phyloP scores from a whole-genome alignment of 768 basidiomycete species.

The Steccherinum ochraceum region DNA sequence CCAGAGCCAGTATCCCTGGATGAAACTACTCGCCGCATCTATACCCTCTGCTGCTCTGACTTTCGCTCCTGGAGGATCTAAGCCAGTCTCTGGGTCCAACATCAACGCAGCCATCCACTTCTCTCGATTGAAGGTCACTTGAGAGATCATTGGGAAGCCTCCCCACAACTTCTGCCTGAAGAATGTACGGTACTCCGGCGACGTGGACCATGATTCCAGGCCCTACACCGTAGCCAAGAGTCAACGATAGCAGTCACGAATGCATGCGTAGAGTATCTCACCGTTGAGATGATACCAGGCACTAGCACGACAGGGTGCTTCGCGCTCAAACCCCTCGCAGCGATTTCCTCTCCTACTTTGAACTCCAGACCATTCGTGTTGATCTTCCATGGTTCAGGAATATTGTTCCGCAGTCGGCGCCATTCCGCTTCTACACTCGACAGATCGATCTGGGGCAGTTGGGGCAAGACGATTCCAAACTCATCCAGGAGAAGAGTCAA shows the following conservation, averaged over 20 bases:
- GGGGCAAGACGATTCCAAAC: constrained; percentile 62
- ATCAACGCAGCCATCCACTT: constrained; percentile 88
- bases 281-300: constrained; percentile 87
- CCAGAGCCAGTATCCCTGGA: constrained; percentile 96
- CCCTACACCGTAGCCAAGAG: constrained; percentile 36
- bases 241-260: not conserved
- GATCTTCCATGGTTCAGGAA: constrained; percentile 80
- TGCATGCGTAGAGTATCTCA: constrained; percentile 23
- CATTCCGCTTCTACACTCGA: constrained; percentile 69
- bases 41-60: constrained; percentile 91
- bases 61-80: constrained; percentile 82
- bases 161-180: constrained; percentile 89
- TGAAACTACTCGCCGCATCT: constrained; percentile 80
- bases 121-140: constrained; percentile 78
- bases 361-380: constrained; percentile 79
- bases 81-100: constrained; percentile 85
- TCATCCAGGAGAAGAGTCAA: constrained; percentile 61
- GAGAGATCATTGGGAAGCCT: constrained; percentile 77
- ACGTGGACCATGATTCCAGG: constrained; percentile 91
- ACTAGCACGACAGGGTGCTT: constrained; percentile 79
- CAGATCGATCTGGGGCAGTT: constrained; percentile 59
- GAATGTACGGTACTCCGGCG: constrained; percentile 76
- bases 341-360: constrained; percentile 64
- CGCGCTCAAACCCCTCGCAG: constrained; percentile 57
- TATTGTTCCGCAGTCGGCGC: constrained; percentile 55